Percentiles rank a stretch among this genome's conserved stretches.
Evolutionary conservation across 768 basidiomycete species (phyloP).

Genomic region (Mycena rosella): DNA sequence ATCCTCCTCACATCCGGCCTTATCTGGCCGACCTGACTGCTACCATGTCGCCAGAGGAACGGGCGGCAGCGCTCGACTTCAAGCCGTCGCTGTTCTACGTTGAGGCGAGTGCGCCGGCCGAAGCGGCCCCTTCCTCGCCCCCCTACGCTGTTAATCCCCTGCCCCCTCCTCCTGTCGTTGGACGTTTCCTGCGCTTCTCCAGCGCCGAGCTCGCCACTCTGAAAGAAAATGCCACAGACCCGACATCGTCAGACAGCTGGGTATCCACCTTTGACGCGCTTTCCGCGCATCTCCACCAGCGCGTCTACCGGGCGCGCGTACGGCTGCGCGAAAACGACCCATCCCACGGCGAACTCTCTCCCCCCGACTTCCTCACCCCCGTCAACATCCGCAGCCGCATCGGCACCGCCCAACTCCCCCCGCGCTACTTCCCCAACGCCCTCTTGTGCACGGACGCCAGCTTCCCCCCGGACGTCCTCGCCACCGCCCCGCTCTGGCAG

Average conservation of each 20-base stretch:
- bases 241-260: slow-evolving; percentile 19
- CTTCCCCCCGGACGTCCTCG: slow-evolving; percentile 26
- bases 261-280: slow-evolving; percentile 38
- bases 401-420: slow-evolving; percentile 14
- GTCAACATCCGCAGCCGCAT: slow-evolving; percentile 31
- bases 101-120: not conserved
- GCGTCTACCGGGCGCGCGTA: slow-evolving; percentile 34
- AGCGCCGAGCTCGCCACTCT: slow-evolving; percentile 25
- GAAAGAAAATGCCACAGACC: slow-evolving; percentile 33
- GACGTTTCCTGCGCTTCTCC: slow-evolving; percentile 36
- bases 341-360: slow-evolving; percentile 23
- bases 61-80: slow-evolving; percentile 22
- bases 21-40: slow-evolving; percentile 32
- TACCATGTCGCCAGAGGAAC: slow-evolving; percentile 23
- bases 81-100: slow-evolving; percentile 16
- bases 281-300: slow-evolving; percentile 33
- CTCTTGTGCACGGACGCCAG: slow-evolving; percentile 20
- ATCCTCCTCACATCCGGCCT: slow-evolving; percentile 34
- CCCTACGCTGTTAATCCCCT: not conserved
- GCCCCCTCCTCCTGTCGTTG: slow-evolving; percentile 18
- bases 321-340: slow-evolving; percentile 22
- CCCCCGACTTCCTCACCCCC: slow-evolving; percentile 36
- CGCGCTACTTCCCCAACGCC: slow-evolving; percentile 34
- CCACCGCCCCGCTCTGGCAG: slow-evolving; percentile 35
- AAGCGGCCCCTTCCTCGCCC: not conserved